Evolutionary conservation across 495 filamentous ascomycete species (phyloP), one percentile per base, ranked within the genome.

Genomic region (Hyphodiscus hymeniophilus): DNA sequence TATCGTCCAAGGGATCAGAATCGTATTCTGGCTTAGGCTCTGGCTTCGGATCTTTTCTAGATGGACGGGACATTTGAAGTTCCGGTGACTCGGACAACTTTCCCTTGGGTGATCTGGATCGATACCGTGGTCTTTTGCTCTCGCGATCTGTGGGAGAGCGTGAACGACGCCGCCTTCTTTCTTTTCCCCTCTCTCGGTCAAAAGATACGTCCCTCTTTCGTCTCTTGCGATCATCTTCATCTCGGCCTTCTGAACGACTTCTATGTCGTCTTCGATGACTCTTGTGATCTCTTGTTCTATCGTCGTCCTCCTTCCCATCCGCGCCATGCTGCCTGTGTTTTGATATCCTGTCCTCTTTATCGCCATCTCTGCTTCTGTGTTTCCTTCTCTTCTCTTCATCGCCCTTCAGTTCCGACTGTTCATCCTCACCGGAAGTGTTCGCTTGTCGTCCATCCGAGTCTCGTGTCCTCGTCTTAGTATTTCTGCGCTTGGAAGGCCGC

Each of bases 1-100:
- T 68, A 3, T 82, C 80, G 47, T 90, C 82, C 2, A 89, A 64
- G 2, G 87, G 83, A 58, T 94, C 88, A 0, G 88, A 89, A 24
- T 86, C 82, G 51, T 61, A 36, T 16, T 49, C 47, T 36, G 16
- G 16, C 12, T 52, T 44, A 12, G 26, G 2, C 11, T 48, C 24
- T 46, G 26, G 17, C 26, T 50, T 45, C 16, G 34, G 22, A 6
- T 28, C 8, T 17, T 39, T 28, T 1, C 33, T 17, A n/a, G 52
- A 56, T 8, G 41, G 31, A 13, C 34, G 24, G 10, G 49, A 48
- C 32, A 41, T 52, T 6, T 48, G 39, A 2, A 44, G 47, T 17
- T 48, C 40, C 2, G 47, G 47, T 13, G 53, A 54, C 42, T 36
- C 54, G 18, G 51, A 56, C 8, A 47, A 38, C 23, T 40, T 53